Base-by-base conservation (phyloP, 306 rosid genomes). In the Vigna trinervia region DNA sequence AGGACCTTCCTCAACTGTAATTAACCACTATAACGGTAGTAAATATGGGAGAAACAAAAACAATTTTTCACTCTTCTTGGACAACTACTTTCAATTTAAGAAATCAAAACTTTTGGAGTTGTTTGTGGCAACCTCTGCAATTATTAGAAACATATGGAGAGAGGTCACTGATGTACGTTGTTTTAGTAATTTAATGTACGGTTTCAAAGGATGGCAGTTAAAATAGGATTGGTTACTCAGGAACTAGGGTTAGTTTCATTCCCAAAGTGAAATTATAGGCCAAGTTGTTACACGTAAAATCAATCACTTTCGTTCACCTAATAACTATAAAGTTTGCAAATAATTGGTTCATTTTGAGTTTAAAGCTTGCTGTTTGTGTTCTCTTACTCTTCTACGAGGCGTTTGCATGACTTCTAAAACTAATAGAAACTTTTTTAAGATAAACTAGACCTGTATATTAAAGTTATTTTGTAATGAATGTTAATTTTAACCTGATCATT, bases 1-100 rank as follows among this genome's bases (percentile, higher is more conserved):
- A 63, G 69, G 85, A 58, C 79, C 86, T 77, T 59, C 63, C 83
- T 84, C 86, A 93, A 91, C 92, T 62, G 89, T 84, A 84, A 84
- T 14, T 83, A 91, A 88, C 95, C 86, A 82, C 90, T 84, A 85
- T 88, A 91, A 91, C 93, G n/a, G 91, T 84, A 82, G 83, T 85
- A 62, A 83, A 83, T 70, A 68, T 57, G 23, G 43, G 15, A 12
- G 57, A 76, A 69, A 28, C 69, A 80, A 59, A 26, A 73, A 17
- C 19, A 73, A 68, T 77, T 56, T 36, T 82, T 65, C 62, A 57
- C 79, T 57, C 38, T 82, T 78, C 12, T 20, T 41, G 11, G 54
- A 84, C 45, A 46, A 70, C 64, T 45, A 67, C 73, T 71, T 58
- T 43, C 26, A 60, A 45, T 72, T 51, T 71, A 5, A 5, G 48